A percentile compares a stretch with the other conserved stretches of the same genome.
phyloP scores from a whole-genome alignment of 2,329 filamentous ascomycete genomes.

The Venturia nashicola region DNA sequence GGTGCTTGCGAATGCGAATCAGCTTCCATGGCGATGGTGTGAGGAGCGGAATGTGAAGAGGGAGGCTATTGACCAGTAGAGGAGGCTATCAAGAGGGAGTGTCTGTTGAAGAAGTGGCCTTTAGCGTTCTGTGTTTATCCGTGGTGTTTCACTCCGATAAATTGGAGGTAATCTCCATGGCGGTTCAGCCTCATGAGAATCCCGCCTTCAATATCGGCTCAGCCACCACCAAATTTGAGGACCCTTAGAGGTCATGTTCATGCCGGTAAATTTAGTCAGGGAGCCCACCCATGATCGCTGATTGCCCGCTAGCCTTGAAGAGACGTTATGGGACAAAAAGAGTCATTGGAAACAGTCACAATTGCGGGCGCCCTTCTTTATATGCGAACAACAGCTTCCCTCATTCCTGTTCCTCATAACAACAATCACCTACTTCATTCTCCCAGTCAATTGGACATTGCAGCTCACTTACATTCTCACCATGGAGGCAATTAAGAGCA shows the following conservation, averaged over 20 bases:
- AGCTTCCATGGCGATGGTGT: not conserved
- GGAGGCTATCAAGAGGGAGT: not conserved
- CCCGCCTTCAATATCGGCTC: not conserved
- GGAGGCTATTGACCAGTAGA: not conserved
- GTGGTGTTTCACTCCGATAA: not conserved
- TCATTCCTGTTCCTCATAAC: not conserved
- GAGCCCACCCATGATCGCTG: not conserved
- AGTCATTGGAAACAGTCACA: not conserved
- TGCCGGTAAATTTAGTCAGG: not conserved
- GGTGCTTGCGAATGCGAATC: not conserved
- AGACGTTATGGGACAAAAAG: not conserved
- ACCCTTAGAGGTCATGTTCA: not conserved
- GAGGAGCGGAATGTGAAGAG: not conserved
- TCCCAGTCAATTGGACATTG: not conserved
- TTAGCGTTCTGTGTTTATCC: not conserved
- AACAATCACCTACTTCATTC: not conserved
- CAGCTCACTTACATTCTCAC: not conserved
- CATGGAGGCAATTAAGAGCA: slow-evolving; percentile 32
- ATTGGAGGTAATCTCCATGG: not conserved
- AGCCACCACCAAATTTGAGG: not conserved
- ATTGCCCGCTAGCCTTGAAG: not conserved
- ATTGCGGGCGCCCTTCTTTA: not conserved
- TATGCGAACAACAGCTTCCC: not conserved
- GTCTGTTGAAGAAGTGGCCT: not conserved
- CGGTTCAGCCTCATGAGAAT: not conserved